Evolutionary conservation across 495 filamentous ascomycete genomes (phyloP), one percentile per base, ranked within the genome.

Genomic region (Hypomontagnella monticulosa): DNA sequence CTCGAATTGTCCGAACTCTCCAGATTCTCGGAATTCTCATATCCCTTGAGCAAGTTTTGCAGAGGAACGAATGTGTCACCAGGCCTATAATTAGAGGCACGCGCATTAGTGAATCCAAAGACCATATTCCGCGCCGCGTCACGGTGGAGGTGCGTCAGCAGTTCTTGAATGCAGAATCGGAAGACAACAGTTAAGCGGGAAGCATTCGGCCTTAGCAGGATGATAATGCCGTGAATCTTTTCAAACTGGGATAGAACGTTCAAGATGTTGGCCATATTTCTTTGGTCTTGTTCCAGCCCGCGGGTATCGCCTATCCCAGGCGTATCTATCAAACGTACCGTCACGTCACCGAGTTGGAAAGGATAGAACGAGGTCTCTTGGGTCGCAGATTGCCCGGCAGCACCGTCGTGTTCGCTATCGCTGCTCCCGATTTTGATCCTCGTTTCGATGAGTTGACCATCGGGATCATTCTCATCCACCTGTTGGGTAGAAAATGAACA

Each of bases 291-390:
- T 6, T 51, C 23, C 12, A 51, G 18, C 12, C 48, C 48, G 9
- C 48, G 48, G 6, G 48, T 51, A 20, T 51, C 48, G 1, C 48
- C 48, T 3, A 51, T 51, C 12, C 48, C 48, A 0, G 48, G 48
- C 3, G 48, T 51, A 16, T 51, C 48, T 18, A 51, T 51, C 4
- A 51, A 32, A 11, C 48, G 15, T 4, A 51, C 32, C 6, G 27
- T 51, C 15, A 16, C 15, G 3, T 20, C 34, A 8, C 48, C 48
- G 10, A 51, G 30, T 1, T 30, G 30, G 15, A 51, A 1, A 18
- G 48, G 48, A 19, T 51, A 51, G 4, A 51, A 16, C 3, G 14
- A 18, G 0, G 48, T 51, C 18, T 30, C 15, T 4, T 51, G 48
- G 16, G 48, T 51, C 11, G 48, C 48, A 4, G 48, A 51, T 11